Conservation (phyloP, 2,329 filamentous ascomycete species). For the Neonectria coccinea region DNA sequence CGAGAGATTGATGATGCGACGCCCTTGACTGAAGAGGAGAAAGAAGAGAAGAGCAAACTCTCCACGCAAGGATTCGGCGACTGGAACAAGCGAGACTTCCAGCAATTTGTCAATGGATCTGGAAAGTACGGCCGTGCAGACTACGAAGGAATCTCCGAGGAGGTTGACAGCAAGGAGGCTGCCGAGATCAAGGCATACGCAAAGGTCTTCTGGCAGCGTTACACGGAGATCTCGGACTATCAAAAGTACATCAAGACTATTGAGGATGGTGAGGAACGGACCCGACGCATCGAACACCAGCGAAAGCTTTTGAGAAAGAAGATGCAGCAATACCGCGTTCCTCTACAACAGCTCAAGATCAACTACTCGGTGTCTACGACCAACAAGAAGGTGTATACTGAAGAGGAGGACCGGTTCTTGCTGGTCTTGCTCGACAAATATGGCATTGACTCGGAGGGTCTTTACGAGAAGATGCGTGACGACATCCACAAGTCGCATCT, state of each 20-base stretch:
- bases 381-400: conserved; percentile 99
- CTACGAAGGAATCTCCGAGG: conserved; percentile 85
- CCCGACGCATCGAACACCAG: conserved; percentile 89
- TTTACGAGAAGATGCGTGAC: conserved; percentile 96
- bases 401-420: conserved; percentile 96
- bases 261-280: conserved; percentile 91
- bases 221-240: conserved; percentile 90
- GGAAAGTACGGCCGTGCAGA: conserved; percentile 91
- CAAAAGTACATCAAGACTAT: conserved; percentile 89
- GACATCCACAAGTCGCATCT: conserved; percentile 94
- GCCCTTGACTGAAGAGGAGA: conserved; percentile 88
- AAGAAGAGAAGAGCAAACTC: conserved; percentile 84
- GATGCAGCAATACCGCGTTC: conserved; percentile 96
- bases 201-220: conserved; percentile 96
- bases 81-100: conserved; percentile 98
- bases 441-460: conserved; percentile 88
- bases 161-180: conserved; percentile 90
- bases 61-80: conserved; percentile 88
- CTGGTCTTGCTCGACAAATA: conserved; percentile 93
- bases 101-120: conserved; percentile 96
- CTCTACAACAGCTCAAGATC: conserved; percentile 96
- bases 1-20: conserved; percentile 93
- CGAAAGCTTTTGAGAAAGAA: conserved; percentile 94
- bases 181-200: conserved; percentile 91
- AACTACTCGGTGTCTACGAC: conserved; percentile 99